Evolutionary conservation across 2,329 filamentous ascomycete species (phyloP).

Genomic region (Pseudogymnoascus sp.): DNA sequence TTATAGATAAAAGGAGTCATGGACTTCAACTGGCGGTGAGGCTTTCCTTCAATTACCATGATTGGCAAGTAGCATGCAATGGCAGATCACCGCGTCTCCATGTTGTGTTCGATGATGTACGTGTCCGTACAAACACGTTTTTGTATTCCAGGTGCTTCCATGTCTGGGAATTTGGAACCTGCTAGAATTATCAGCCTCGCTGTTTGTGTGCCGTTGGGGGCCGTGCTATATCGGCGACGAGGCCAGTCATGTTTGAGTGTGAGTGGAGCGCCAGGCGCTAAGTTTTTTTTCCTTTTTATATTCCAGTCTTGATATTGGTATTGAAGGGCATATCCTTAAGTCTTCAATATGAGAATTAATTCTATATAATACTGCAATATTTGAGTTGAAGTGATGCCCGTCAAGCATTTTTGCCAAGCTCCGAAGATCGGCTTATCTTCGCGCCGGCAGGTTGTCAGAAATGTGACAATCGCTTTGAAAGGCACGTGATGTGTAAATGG

Average conservation of each 20-base stretch:
- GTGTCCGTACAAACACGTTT: not conserved
- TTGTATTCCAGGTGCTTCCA: not conserved
- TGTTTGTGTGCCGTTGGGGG: not conserved
- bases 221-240: not conserved
- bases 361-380: not conserved
- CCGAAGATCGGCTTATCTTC: not conserved
- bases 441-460: not conserved
- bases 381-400: not conserved
- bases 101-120: not conserved
- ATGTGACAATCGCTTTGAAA: not conserved
- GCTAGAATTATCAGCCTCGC: too few relatives aligned
- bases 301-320: not conserved
- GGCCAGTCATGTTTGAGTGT: not conserved
- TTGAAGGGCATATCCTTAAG: not conserved
- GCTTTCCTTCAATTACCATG: not conserved
- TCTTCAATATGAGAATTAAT: not conserved
- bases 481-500: conserved; percentile 9
- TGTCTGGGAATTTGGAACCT: not conserved
- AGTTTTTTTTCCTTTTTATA: not conserved
- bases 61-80: not conserved
- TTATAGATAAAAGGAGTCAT: not conserved
- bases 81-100: not conserved
- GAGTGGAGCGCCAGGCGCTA: not conserved
- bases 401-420: conserved; percentile 3
- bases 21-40: not conserved